Evolutionary conservation across 257 asterid species (phyloP).

Genomic region (Plantago major): DNA sequence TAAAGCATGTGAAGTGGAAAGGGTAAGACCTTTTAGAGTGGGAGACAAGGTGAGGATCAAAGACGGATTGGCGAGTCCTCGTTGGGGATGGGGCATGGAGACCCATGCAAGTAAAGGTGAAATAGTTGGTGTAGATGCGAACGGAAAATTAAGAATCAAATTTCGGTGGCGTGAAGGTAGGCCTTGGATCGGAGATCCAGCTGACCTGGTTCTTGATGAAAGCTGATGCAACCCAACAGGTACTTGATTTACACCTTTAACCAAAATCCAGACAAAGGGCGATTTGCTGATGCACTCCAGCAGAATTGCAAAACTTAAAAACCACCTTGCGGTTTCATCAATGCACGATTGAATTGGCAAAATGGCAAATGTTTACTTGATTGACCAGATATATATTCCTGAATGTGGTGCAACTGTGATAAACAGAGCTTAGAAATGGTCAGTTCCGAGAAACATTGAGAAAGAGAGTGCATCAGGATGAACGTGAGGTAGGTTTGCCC

Average conservation of each 20-base stretch:
- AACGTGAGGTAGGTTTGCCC: neutral
- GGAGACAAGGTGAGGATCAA: constrained; percentile 85
- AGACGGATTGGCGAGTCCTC: constrained; percentile 72
- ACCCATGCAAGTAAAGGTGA: constrained; percentile 88
- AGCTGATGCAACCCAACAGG: constrained; percentile 14
- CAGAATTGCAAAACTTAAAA: neutral
- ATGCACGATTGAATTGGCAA: neutral
- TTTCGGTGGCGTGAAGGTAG: constrained; percentile 92
- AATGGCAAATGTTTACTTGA: neutral
- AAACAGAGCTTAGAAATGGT: neutral
- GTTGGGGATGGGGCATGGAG: constrained; percentile 99
- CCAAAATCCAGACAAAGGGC: neutral
- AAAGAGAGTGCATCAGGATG: neutral
- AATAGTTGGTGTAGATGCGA: constrained; percentile 93
- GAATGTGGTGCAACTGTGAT: neutral
- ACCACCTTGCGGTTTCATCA: neutral
- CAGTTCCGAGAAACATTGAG: neutral
- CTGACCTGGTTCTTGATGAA: constrained; percentile 73
- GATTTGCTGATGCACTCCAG: neutral
- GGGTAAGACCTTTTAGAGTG: constrained; percentile 51
- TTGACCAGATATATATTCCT: neutral
- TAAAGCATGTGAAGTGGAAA: constrained; percentile 71
- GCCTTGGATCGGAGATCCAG: constrained; percentile 98
- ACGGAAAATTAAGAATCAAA: constrained; percentile 87
- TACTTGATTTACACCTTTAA: neutral